These are phyloP conservation scores for Emmonsiellopsis sp. DNA, from an alignment of 2,329 filamentous ascomycete genomes.

Conservation along the genomic window DNA sequence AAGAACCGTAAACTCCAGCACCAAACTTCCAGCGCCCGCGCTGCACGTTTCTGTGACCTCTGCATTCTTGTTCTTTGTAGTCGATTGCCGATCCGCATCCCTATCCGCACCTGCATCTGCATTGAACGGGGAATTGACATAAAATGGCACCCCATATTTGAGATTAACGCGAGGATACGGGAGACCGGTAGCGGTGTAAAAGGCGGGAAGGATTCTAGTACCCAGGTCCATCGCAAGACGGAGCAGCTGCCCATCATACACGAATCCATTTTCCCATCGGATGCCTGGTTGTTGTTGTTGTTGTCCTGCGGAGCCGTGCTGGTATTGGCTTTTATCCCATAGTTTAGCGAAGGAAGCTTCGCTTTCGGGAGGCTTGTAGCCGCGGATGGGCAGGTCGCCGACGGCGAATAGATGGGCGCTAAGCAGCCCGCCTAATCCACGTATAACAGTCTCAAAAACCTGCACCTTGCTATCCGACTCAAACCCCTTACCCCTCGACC, in stretches of 20 bases:
- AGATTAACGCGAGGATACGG: constrained; percentile 94
- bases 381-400: constrained; percentile 76
- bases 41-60: constrained; percentile 96
- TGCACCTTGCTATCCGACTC: constrained; percentile 97
- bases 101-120: constrained; percentile 8
- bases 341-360: constrained; percentile 29
- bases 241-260: constrained; percentile 81
- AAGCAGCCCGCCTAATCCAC: constrained; percentile 67
- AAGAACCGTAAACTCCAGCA: constrained; percentile 84
- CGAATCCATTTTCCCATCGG: constrained; percentile 64
- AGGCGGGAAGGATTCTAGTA: constrained; percentile 76
- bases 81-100: background rate
- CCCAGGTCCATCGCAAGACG: constrained; percentile 82
- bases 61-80: constrained; percentile 1
- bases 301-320: constrained; percentile 5
- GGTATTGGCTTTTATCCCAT: constrained; percentile 27
- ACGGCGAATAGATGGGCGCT: constrained; percentile 90
- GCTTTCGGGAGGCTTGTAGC: constrained; percentile 51
- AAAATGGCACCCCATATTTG: constrained; percentile 83
- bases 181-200: constrained; percentile 81
- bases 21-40: constrained; percentile 88
- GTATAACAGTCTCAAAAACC: constrained; percentile 95
- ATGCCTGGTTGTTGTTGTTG: constrained; percentile 36
- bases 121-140: constrained; percentile 74
- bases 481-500: constrained; percentile 68